Conservation (phyloP, 495 filamentous ascomycete genomes). For the Podospora pseudoanserina region DNA sequence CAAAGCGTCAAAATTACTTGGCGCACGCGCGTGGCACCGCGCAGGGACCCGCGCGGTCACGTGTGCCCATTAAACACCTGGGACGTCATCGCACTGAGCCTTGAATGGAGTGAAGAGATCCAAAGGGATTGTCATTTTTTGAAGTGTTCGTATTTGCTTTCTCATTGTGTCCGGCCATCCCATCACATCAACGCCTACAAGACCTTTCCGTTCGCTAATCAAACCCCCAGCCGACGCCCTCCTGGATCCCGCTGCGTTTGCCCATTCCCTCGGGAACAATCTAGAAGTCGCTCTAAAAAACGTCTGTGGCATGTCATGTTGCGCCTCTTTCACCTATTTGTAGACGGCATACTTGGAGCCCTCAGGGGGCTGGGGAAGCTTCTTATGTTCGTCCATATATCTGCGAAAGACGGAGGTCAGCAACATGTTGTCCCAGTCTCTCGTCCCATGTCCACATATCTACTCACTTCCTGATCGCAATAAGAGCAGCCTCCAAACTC, state of each 20-base stretch:
- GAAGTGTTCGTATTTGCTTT: not conserved
- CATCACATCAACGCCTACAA: not conserved
- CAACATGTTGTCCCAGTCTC: not conserved
- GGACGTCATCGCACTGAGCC: not conserved
- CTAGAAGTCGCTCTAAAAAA: not conserved
- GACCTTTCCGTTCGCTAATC: not conserved
- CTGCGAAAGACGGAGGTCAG: constrained; percentile 44
- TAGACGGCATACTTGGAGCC: constrained; percentile 64
- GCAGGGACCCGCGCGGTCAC: constrained; percentile 22
- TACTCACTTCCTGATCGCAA: constrained; percentile 30
- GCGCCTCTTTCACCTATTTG: not conserved
- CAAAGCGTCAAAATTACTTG: not conserved
- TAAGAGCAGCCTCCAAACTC: constrained; percentile 54
- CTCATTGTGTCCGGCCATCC: not conserved
- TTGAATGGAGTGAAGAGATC: not conserved
- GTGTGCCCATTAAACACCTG: constrained; percentile 16
- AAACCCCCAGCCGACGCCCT: not conserved
- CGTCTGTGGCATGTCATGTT: no score
- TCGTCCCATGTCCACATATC: no score
- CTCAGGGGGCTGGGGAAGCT: constrained; percentile 89
- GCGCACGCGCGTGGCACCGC: not conserved
- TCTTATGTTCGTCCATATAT: constrained; percentile 97
- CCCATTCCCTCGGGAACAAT: not conserved
- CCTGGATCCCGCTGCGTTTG: not conserved
- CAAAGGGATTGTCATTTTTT: not conserved